A percentile compares a stretch with the other conserved stretches of the same genome.
Conservation (phyloP, 225 moss, liverwort and hornwort genomes). For the Sphagnum contortum region DNA sequence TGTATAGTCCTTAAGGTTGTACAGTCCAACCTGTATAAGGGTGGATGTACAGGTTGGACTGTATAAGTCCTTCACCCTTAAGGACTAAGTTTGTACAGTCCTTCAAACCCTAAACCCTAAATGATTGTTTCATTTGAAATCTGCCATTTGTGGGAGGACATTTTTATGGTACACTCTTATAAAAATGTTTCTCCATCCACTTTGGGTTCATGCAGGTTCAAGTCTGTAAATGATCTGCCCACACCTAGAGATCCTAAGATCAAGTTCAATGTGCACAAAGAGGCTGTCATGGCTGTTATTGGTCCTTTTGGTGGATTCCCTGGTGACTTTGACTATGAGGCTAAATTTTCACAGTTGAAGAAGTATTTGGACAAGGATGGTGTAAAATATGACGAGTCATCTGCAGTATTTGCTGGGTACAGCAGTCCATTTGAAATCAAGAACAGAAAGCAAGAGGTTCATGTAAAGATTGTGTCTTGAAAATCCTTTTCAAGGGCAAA, state of each 20-base stretch:
- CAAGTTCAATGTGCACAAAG: conserved; percentile 47
- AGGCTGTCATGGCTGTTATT: conserved; percentile 50
- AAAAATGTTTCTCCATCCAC: no score
- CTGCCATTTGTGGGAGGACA: no score
- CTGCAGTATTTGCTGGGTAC: conserved; percentile 69
- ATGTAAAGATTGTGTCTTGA: conserved; percentile 36
- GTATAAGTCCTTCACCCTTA: no score
- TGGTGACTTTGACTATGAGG: conserved; percentile 27
- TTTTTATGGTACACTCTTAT: no score
- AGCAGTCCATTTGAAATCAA: conserved; percentile 92
- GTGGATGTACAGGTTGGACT: no score
- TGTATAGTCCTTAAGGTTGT: no score
- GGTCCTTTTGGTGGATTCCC: conserved; percentile 81
- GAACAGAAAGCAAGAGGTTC: conserved; percentile 75
- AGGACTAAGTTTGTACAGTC: no score
- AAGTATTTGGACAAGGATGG: conserved; percentile 32
- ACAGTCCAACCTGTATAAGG: no score
- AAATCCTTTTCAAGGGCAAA: neutral
- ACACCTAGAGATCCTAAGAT: conserved; percentile 40
- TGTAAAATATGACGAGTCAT: conserved; percentile 41
- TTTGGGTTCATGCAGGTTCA: conserved; percentile 31
- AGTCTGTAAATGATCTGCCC: conserved; percentile 59
- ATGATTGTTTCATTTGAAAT: no score
- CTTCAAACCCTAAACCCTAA: no score
- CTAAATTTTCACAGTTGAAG: conserved; percentile 50